Evolutionary conservation across 192 early-diverging fungal species (phyloP), one percentile per base, ranked within the genome.

Genomic region (Entomortierella chlamydospora): DNA sequence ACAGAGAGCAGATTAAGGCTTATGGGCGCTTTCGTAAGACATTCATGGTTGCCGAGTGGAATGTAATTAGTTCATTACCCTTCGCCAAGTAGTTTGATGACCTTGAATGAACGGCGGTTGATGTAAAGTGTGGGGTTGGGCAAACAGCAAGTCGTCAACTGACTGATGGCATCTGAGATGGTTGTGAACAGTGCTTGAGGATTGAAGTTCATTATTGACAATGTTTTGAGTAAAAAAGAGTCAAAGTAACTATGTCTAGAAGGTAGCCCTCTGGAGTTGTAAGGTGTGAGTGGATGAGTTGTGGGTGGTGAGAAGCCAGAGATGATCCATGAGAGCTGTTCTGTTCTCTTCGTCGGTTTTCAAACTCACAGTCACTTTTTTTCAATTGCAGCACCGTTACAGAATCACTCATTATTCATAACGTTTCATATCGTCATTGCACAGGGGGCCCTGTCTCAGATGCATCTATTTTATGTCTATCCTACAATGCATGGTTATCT

Each of bases 11-110:
- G 8, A 11, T 26, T 30, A 5, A 43, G 22, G 34, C 4, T 37
- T 10, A 37, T 4, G 34, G 4, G 34, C 10, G 34, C 34, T 7
- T 37, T 37, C 34, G 10, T 37, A 37, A 37, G 34, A 37, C 34
- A 37, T 37, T 37, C 34, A 10, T 37, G 34, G 10, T 37, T 37
- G 34, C 4, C 34, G 5, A 37, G 5, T 7, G 10, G 34, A 37
- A 37, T 37, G 34, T 37, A 37, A 7, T 37, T 10, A 47, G 15
- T 5, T 47, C 45, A 47, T 84, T 81, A 89, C 88, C 88, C 93
- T 83, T 91, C 91, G 31, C 93, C 93, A 26, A 94, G 79, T 9
- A 88, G 72, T 39, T 82, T 85, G 62, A 89, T 57, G 28, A 93
- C 81, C 20, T 83, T 85, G 73, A 90, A 92, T 25, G 82, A 81